Base-by-base conservation (phyloP, 116 monocot species). In the Cymodocea nodosa region DNA sequence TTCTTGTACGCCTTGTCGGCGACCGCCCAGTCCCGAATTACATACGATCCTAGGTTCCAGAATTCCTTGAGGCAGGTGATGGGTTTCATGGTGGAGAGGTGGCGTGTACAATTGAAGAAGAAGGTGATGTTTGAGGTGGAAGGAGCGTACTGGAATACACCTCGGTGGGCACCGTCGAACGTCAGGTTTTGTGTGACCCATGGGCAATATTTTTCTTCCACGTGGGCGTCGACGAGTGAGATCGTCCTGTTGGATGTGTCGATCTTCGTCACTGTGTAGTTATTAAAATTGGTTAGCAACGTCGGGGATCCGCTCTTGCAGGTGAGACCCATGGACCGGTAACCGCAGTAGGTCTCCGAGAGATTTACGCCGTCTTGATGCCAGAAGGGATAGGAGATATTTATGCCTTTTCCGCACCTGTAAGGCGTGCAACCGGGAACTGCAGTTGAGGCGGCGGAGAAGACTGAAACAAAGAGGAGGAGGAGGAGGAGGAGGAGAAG, bases 61-160 rank as follows among this genome's bases (percentile, higher is more conserved):
- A 0, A 0, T 0, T 39, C 6, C 12, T 19, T 15, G 9, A 69
- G 51, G 24, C 73, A 73, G 9, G 30, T 1, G 30, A 30, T 30
- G 30, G 30, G n/a, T n/a, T n/a, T n/a, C n/a, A 30, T 30, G 34
- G 7, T 39, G 7, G 3, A 14, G 30, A 24, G 0, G 8, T 18
- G 1, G 4, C 17, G 10, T 24, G 19, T 60, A 64, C 77, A 82
- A 60, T 69, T 37, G 72, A 72, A 68, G 75, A 56, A 76, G 60
- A 79, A 71, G 15, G 70, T 66, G 65, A 82, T 50, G 49, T 35
- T 53, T 20, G 50, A 63, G 36, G 11, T 53, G 25, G 15, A 0
- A 30, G 68, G 57, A 30, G 60, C 0, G 60, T 51, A 50, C 4
- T 0, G 0, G 50, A 70, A 20, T 4, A 20, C 22, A 22, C 25